phyloP scores from a whole-genome alignment of 2,329 filamentous ascomycete genomes.

The Dendrostoma leiphaemia region DNA sequence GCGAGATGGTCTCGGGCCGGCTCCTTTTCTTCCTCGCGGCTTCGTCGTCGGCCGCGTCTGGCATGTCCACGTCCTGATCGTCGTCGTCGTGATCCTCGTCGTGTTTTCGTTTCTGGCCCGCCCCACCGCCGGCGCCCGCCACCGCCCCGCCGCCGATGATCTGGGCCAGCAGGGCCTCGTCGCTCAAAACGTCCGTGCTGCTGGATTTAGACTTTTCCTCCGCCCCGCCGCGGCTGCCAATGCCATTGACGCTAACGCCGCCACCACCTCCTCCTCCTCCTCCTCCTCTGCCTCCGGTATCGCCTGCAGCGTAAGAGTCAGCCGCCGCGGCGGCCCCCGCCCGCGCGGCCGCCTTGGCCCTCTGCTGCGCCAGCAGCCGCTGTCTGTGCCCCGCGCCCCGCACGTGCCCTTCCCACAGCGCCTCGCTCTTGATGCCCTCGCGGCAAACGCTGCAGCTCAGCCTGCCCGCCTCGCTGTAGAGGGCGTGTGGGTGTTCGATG shows the following conservation, averaged over 20 bases:
- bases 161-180: slow-evolving; percentile 23
- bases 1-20: slow-evolving; percentile 32
- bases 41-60: slow-evolving; percentile 26
- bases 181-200: slow-evolving; percentile 25
- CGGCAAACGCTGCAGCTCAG: slow-evolving; percentile 67
- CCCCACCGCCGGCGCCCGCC: slow-evolving; percentile 9
- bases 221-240: slow-evolving; percentile 14
- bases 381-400: slow-evolving; percentile 46
- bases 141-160: slow-evolving; percentile 10
- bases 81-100: slow-evolving; percentile 22
- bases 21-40: slow-evolving; percentile 43
- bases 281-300: too few relatives aligned
- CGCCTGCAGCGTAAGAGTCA: too few relatives aligned
- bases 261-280: too few relatives aligned
- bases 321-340: too few relatives aligned
- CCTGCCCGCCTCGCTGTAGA: slow-evolving; percentile 66
- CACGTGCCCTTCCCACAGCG: slow-evolving; percentile 65
- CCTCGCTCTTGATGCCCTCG: slow-evolving; percentile 62
- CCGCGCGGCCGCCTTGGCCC: too few relatives aligned
- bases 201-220: slow-evolving; percentile 13
- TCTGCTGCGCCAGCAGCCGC: slow-evolving; percentile 26
- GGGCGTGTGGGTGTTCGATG: slow-evolving; percentile 67
- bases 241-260: too few relatives aligned
- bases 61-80: slow-evolving; percentile 33
- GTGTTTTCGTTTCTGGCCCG: slow-evolving; percentile 27